Conservation (phyloP, 2,329 filamentous ascomycete genomes). For the Corinectria fuckeliana region DNA sequence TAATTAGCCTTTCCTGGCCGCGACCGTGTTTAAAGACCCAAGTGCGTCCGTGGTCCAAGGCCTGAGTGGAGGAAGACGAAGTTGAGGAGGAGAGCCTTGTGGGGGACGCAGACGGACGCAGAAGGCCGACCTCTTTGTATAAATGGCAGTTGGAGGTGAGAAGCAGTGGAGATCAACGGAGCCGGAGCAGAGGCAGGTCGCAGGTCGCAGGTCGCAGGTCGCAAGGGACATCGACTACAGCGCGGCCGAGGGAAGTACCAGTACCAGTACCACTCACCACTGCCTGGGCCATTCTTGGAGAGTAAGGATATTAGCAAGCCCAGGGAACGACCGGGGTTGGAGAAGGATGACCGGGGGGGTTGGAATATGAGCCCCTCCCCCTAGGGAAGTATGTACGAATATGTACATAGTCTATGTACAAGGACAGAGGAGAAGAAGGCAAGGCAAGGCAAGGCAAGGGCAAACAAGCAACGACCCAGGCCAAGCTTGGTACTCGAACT, state of each 20-base stretch:
- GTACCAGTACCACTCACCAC: constrained; percentile 23
- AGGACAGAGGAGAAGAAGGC: constrained; percentile 4
- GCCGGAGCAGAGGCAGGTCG: constrained; percentile 28
- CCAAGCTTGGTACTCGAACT: constrained; percentile 34
- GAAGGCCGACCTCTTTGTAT: constrained; percentile 37
- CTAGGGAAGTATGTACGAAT: not conserved
- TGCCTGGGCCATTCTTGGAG: constrained; percentile 24
- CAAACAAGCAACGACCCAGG: constrained; percentile 23
- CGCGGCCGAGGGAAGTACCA: constrained; percentile 25
- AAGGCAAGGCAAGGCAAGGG: constrained; percentile 31
- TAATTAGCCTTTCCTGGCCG: constrained; percentile 41
- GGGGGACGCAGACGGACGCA: constrained; percentile 27
- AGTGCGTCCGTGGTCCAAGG: constrained; percentile 25
- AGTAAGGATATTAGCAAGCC: constrained; percentile 31
- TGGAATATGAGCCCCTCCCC: not conserved
- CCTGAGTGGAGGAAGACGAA: constrained; percentile 22
- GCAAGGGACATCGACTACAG: constrained; percentile 21
- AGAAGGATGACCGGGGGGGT: constrained; percentile 11
- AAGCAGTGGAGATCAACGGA: constrained; percentile 34
- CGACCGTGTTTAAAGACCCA: constrained; percentile 37
- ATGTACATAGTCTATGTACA: not conserved
- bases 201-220: no score
- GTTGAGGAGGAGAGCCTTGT: constrained; percentile 36
- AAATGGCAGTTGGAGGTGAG: constrained; percentile 37
- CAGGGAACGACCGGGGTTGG: constrained; percentile 28